Evolutionary conservation across 306 rosid genomes (phyloP).

Genomic region (Acacia acuminata): DNA sequence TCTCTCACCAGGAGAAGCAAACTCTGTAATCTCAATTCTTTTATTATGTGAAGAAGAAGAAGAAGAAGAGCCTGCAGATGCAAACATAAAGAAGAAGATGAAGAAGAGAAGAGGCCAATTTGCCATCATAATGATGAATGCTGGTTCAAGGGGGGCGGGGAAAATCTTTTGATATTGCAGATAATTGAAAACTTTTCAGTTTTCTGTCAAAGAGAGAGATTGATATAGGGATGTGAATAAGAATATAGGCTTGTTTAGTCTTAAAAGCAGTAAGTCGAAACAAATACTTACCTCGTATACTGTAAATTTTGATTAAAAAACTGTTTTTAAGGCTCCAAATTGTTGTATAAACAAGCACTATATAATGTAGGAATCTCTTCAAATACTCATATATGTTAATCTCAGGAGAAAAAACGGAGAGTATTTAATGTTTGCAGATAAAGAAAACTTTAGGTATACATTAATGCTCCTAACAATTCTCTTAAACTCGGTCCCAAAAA

Average conservation of each 20-base stretch:
- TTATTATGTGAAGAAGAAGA: conserved; percentile 9
- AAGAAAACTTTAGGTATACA: background rate
- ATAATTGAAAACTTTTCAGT: background rate
- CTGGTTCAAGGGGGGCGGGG: conserved; percentile 10
- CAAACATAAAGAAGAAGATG: conserved; percentile 22
- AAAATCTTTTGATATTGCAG: conserved; percentile 32
- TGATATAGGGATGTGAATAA: background rate
- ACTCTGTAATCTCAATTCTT: background rate
- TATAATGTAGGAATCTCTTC: background rate
- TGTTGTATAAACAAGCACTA: no score
- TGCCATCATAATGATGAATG: conserved; percentile 14
- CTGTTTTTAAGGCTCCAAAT: no score
- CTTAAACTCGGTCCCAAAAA: background rate
- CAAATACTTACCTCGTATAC: no score
- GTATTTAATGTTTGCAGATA: background rate
- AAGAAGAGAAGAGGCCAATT: background rate
- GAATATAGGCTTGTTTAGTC: background rate
- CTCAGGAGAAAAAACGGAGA: no score
- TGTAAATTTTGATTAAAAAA: no score
- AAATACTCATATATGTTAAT: background rate
- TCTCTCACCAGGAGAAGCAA: conserved; percentile 31
- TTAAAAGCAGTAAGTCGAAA: no score
- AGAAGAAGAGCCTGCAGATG: conserved; percentile 25
- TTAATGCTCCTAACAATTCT: background rate
- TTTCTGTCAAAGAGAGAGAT: background rate